Base-by-base conservation (phyloP, 495 filamentous ascomycete genomes). In the Annulohypoxylon bovei region DNA sequence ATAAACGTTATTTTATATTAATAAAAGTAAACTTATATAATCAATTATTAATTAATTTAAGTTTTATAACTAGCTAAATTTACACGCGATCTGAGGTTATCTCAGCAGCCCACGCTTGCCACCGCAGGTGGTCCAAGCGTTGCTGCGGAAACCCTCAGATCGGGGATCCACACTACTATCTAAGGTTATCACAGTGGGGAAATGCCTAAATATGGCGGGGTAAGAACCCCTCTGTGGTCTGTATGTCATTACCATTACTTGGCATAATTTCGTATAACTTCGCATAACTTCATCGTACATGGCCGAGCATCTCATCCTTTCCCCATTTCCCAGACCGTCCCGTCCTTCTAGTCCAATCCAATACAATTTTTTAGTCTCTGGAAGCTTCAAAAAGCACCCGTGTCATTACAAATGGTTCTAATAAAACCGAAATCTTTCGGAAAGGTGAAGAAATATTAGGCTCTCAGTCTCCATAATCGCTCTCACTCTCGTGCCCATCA, bases 401-500 rank as follows among this genome's bases (percentile, higher is more conserved):
- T 55, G 37, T 63, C 50, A 54, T 64, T 64, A 56, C 62, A 65
- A 65, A 47, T 42, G 5, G 9, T 33, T 30, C 37, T 28, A 22
- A 16, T 33, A 42, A 18, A 63, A 44, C 12, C 22, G 47, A 35
- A 47, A 18, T 22, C 37, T 22, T 52, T 53, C 32, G 14, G 16
- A 54, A 23, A 40, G 0, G 11, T 14, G 22, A 12, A 46, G 16
- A 3, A 27, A 4, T 42, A 2, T 52, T 5, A 25, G 2, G 39
- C 27, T 23, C 35, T 44, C 65, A 77, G 23, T 77, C 72, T 14
- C 73, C 75, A 16, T 77, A 77, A 30, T 77, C 62, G 37, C 75
- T 77, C 65, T 77, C 75, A 20, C 75, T 77, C 22, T 54, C 59
- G n/a, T 65, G 27, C 12, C 72, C 75, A n/a, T 73, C 75, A 11